phyloP scores from a whole-genome alignment of 495 filamentous ascomycete species.

The Jackrogersella multiformis region DNA sequence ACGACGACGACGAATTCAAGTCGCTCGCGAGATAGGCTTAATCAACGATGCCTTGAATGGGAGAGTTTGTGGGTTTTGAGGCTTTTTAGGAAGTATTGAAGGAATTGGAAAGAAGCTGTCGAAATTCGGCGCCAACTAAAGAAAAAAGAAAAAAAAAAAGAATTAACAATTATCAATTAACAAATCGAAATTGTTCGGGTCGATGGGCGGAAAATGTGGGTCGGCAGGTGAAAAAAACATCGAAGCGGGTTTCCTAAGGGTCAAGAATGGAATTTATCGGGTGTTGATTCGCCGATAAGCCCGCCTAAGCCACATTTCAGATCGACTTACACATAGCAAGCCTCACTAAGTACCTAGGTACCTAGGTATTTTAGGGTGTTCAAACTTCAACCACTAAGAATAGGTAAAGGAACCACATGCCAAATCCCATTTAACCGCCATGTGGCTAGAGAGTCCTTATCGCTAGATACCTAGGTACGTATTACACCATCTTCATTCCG shows the following conservation, averaged over 20 bases:
- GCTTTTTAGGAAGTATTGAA: slow-evolving; percentile 35
- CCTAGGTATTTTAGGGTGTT: slow-evolving; percentile 15
- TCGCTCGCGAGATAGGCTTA: slow-evolving; percentile 26
- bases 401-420: slow-evolving; percentile 27
- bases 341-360: no score
- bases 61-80: slow-evolving; percentile 26
- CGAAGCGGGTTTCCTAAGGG: no score
- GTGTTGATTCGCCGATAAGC: slow-evolving; percentile 38
- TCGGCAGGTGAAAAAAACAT: slow-evolving; percentile 18
- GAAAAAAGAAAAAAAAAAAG: slow-evolving; percentile 40
- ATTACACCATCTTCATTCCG: not conserved
- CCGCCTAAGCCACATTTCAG: slow-evolving; percentile 28
- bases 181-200: slow-evolving; percentile 18
- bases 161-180: slow-evolving; percentile 28
- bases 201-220: slow-evolving; percentile 37
- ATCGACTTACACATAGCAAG: slow-evolving; percentile 11
- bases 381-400: slow-evolving; percentile 34
- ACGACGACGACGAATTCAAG: slow-evolving; percentile 39
- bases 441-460: slow-evolving; percentile 26
- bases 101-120: slow-evolving; percentile 24
- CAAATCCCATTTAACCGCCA: slow-evolving; percentile 34
- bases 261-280: slow-evolving; percentile 30
- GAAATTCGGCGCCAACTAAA: slow-evolving; percentile 42
- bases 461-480: no score
- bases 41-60: slow-evolving; percentile 12